These are phyloP conservation scores for Sindora glabra DNA, from an alignment of 306 rosid genomes.

Conservation along the genomic window DNA sequence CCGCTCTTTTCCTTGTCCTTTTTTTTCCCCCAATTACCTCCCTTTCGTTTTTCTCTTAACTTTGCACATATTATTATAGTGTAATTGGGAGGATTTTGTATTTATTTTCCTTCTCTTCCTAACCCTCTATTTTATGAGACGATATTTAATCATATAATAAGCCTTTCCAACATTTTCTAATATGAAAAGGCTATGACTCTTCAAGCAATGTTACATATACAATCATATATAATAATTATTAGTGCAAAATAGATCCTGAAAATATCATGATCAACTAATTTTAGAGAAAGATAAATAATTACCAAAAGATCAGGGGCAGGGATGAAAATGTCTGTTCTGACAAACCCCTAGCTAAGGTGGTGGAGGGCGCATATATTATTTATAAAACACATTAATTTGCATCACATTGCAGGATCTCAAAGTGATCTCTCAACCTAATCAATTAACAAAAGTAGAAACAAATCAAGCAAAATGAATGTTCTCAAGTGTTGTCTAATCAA, in stretches of 20 bases:
- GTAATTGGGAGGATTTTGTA: too few relatives aligned
- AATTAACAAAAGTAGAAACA: slow-evolving; percentile 1
- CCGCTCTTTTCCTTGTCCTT: too few relatives aligned
- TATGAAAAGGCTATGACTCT: too few relatives aligned
- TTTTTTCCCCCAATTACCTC: too few relatives aligned
- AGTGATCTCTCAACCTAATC: too few relatives aligned
- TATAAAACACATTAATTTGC: slow-evolving; percentile 11
- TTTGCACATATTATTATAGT: too few relatives aligned
- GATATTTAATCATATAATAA: too few relatives aligned
- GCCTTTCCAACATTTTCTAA: too few relatives aligned
- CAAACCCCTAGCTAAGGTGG: slow-evolving; percentile 20
- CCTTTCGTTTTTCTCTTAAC: too few relatives aligned
- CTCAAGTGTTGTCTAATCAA: slow-evolving; percentile 79
- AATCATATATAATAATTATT: not conserved
- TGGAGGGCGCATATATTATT: slow-evolving; percentile 58
- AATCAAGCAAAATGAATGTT: slow-evolving; percentile 5
- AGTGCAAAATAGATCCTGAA: not conserved
- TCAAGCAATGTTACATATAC: too few relatives aligned
- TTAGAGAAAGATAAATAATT: not conserved
- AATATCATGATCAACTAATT: not conserved
- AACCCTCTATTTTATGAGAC: too few relatives aligned
- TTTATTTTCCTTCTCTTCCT: too few relatives aligned
- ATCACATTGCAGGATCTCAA: slow-evolving; percentile 2
- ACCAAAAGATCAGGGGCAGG: not conserved
- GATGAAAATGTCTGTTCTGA: not conserved